These are phyloP conservation scores for Lactarius trivialis DNA, from an alignment of 768 basidiomycete species.

Conservation along the genomic window DNA sequence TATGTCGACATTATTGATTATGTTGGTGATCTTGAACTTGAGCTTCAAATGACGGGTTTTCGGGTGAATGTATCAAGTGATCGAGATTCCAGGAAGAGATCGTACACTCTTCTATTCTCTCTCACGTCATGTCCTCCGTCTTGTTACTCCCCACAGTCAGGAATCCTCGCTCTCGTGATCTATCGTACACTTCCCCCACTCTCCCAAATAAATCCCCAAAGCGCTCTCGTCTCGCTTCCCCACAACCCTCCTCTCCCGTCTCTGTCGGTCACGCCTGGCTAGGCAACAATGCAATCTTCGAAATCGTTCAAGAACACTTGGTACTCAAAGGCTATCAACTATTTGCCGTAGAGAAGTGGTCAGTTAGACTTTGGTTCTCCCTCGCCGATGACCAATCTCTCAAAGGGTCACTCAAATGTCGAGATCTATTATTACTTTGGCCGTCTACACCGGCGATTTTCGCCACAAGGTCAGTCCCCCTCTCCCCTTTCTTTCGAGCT, in stretches of 20 bases:
- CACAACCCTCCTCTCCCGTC: neutral
- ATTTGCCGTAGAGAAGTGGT: constrained; percentile 87
- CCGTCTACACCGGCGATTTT: constrained; percentile 73
- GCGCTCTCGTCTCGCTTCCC: constrained; percentile 16
- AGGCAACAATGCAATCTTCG: constrained; percentile 41
- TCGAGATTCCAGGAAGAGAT: constrained; percentile 2
- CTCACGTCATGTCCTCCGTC: neutral
- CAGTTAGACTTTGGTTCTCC: constrained; percentile 22
- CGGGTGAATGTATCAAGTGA: neutral
- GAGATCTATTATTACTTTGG: constrained; percentile 52
- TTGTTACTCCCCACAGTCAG: constrained; percentile 24
- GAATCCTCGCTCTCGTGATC: neutral
- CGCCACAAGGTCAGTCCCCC: constrained; percentile 46
- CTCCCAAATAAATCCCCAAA: constrained; percentile 14
- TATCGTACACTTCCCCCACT: neutral
- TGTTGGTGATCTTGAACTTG: constrained; percentile 13
- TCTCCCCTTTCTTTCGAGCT: neutral
- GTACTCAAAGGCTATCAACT: constrained; percentile 65
- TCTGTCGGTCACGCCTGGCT: constrained; percentile 34
- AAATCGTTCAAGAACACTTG: constrained; percentile 42
- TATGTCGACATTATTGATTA: constrained; percentile 13
- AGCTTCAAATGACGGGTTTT: neutral
- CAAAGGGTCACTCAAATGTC: constrained; percentile 62
- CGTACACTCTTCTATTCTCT: neutral
- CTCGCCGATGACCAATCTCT: neutral